Evolutionary conservation across 2,329 filamentous ascomycete genomes (phyloP).

Genomic region (Phaeomoniella chlamydospora): DNA sequence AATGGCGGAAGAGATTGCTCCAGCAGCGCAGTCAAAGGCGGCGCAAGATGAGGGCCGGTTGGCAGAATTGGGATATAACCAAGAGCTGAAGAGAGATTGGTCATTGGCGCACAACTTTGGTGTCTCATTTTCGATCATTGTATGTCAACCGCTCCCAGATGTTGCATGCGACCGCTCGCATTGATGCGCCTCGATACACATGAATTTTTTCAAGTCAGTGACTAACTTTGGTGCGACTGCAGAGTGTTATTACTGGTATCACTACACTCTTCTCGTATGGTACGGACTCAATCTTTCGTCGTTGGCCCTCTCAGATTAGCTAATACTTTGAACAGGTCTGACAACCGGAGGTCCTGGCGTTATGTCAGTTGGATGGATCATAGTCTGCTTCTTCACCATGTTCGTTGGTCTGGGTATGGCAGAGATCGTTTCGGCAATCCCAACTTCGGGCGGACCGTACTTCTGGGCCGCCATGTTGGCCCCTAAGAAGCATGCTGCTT

Average conservation of each 20-base stretch:
- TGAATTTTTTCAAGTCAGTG: too few relatives aligned
- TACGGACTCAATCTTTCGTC: neutral
- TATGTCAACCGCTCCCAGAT: constrained; percentile 16
- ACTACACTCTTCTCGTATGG: constrained; percentile 45
- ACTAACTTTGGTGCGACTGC: too few relatives aligned
- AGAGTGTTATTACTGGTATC: constrained; percentile 45
- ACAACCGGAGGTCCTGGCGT: constrained; percentile 40
- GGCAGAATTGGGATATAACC: constrained; percentile 44
- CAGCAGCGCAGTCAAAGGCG: constrained; percentile 8
- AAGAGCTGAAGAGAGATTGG: constrained; percentile 45
- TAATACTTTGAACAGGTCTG: constrained; percentile 13
- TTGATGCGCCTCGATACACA: too few relatives aligned
- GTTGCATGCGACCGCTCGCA: too few relatives aligned
- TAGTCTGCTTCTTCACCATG: constrained; percentile 41
- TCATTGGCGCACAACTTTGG: constrained; percentile 46
- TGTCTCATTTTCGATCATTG: constrained; percentile 47
- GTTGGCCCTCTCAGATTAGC: neutral
- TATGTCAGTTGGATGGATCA: constrained; percentile 42
- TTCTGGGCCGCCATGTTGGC: constrained; percentile 47
- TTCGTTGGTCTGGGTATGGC: constrained; percentile 41
- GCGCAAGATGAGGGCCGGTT: constrained; percentile 34
- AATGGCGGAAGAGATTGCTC: too few relatives aligned
- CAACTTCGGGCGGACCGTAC: constrained; percentile 44
- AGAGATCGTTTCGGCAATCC: constrained; percentile 45
- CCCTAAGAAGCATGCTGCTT: constrained; percentile 28